Evolutionary conservation across 192 early-diverging fungal species (phyloP).

Genomic region (Podila clonocystis): DNA sequence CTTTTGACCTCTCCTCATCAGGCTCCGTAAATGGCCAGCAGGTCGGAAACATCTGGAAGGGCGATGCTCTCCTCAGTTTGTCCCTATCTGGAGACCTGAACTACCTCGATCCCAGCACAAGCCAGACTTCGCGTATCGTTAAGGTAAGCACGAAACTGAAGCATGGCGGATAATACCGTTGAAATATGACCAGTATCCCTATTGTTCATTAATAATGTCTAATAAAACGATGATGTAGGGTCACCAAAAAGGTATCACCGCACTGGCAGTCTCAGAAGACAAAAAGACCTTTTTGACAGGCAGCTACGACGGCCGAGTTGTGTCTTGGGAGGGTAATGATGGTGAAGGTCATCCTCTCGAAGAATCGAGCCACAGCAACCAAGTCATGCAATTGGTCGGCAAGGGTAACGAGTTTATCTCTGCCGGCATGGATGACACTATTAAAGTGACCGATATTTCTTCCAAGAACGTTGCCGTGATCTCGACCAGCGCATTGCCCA

Average conservation of each 20-base stretch:
- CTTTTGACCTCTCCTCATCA: slow-evolving; percentile 57
- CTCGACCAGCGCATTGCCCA: slow-evolving; percentile 60
- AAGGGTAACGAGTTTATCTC: slow-evolving; percentile 61
- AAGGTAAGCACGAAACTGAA: slow-evolving; percentile 46
- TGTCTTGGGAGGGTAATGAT: slow-evolving; percentile 69
- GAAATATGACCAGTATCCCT: neutral
- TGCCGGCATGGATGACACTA: slow-evolving; percentile 82
- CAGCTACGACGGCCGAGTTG: slow-evolving; percentile 94
- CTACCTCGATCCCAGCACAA: slow-evolving; percentile 73
- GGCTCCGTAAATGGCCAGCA: slow-evolving; percentile 80
- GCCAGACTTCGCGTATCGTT: slow-evolving; percentile 61
- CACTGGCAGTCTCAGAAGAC: slow-evolving; percentile 63
- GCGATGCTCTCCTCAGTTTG: slow-evolving; percentile 75
- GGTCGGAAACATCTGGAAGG: slow-evolving; percentile 93
- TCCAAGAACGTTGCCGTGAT: slow-evolving; percentile 55
- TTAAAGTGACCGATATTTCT: slow-evolving; percentile 44
- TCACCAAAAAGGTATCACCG: slow-evolving; percentile 87
- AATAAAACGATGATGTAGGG: slow-evolving; percentile 60
- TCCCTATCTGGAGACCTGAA: slow-evolving; percentile 91
- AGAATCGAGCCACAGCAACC: slow-evolving; percentile 81
- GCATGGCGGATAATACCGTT: slow-evolving; percentile 6
- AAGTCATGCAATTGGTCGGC: slow-evolving; percentile 69
- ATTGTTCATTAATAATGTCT: slow-evolving; percentile 16
- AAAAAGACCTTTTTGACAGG: slow-evolving; percentile 81
- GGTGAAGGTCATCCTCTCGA: slow-evolving; percentile 55